Evolutionary conservation across 805 yeast genomes (phyloP).

Genomic region (Sungouiella thailandica): DNA sequence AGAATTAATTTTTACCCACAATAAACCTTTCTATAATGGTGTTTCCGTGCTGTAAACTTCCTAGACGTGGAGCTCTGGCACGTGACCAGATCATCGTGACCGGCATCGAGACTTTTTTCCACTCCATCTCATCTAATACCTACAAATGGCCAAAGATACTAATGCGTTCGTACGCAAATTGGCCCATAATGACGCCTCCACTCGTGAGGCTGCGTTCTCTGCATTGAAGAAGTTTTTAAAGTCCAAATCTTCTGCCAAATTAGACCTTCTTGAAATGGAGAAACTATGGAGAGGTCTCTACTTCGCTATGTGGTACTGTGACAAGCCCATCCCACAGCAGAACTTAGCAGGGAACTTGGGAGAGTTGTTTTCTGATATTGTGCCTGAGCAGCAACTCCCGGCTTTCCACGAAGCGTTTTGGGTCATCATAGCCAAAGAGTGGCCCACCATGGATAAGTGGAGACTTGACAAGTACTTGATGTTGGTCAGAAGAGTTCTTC

Average conservation of each 20-base stretch:
- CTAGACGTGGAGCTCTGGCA: no score
- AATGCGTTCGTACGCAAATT: conserved; percentile 69
- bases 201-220: conserved; percentile 69
- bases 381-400: conserved; percentile 39
- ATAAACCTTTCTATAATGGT: no score
- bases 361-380: conserved; percentile 41
- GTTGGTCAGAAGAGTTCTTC: conserved; percentile 71
- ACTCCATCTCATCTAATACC: no score
- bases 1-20: no score
- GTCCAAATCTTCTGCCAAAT: conserved; percentile 31
- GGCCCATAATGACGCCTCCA: conserved; percentile 76
- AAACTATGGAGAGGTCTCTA: conserved; percentile 96
- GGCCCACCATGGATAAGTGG: conserved; percentile 80
- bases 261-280: conserved; percentile 54
- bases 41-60: no score
- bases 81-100: no score
- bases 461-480: conserved; percentile 84
- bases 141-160: conserved; percentile 20
- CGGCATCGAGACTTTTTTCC: no score
- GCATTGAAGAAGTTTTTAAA: conserved; percentile 56
- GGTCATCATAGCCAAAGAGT: conserved; percentile 71
- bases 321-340: conserved; percentile 90
- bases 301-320: conserved; percentile 95
- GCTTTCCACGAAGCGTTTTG: conserved; percentile 73
- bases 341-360: conserved; percentile 72